These are phyloP conservation scores for Metschnikowia kofuensis DNA, from an alignment of 805 yeast species.

Conservation along the genomic window DNA sequence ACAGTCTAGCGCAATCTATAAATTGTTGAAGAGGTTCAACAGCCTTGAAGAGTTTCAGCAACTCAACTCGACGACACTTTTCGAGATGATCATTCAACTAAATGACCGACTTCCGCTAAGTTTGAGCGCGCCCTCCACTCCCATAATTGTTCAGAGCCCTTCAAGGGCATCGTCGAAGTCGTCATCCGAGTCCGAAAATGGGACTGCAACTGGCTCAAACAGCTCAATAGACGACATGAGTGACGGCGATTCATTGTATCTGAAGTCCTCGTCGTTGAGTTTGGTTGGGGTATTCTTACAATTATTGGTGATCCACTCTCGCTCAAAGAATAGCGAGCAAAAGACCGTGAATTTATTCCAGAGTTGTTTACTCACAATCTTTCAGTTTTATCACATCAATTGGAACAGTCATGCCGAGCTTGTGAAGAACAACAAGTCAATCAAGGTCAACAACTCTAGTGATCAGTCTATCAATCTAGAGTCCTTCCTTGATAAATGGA, in stretches of 20 bases:
- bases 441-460: slow-evolving; percentile 33
- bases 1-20: slow-evolving; percentile 20
- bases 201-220: neutral
- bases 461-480: slow-evolving; percentile 35
- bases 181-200: slow-evolving; percentile 9
- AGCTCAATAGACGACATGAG: slow-evolving; percentile 5
- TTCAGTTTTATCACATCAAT: slow-evolving; percentile 40
- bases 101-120: slow-evolving; percentile 43
- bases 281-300: slow-evolving; percentile 34
- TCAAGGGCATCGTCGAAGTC: slow-evolving; percentile 10
- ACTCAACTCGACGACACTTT: slow-evolving; percentile 28
- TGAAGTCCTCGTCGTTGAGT: slow-evolving; percentile 29
- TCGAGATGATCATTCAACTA: slow-evolving; percentile 35
- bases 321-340: slow-evolving; percentile 31
- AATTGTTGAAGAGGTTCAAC: slow-evolving; percentile 22
- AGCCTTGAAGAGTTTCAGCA: slow-evolving; percentile 32
- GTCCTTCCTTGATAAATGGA: slow-evolving; percentile 40
- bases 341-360: slow-evolving; percentile 31
- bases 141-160: slow-evolving; percentile 22
- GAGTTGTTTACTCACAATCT: slow-evolving; percentile 31
- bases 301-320: slow-evolving; percentile 31
- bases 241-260: neutral
- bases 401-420: slow-evolving; percentile 38
- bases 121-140: slow-evolving; percentile 44
- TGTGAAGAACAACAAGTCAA: slow-evolving; percentile 32